These are phyloP conservation scores for Scedosporium apiospermum DNA, from an alignment of 2,329 filamentous ascomycete species.

Conservation along the genomic window DNA sequence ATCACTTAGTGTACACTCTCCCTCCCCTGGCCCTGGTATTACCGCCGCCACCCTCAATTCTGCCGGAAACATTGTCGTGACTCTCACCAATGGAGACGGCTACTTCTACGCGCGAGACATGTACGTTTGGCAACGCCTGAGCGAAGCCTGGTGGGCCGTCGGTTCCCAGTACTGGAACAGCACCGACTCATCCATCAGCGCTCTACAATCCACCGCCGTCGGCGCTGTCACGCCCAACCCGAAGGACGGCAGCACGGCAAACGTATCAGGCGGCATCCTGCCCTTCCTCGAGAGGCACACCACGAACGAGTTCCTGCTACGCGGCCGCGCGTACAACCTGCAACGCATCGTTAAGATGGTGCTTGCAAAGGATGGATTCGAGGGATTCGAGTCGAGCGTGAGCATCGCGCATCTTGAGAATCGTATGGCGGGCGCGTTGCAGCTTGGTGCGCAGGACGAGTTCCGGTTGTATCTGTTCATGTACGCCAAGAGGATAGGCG, in stretches of 20 bases:
- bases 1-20: constrained; percentile 63
- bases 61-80: constrained; percentile 77
- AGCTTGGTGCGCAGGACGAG: constrained; percentile 79
- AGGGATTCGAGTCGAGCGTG: constrained; percentile 81
- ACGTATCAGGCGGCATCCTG: constrained; percentile 82
- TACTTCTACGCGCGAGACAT: constrained; percentile 80
- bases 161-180: constrained; percentile 99
- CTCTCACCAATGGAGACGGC: constrained; percentile 87
- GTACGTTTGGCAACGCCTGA: constrained; percentile 91
- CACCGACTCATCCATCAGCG: constrained; percentile 79
- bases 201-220: constrained; percentile 63
- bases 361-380: constrained; percentile 80
- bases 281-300: constrained; percentile 90
- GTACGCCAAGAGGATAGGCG: constrained; percentile 92
- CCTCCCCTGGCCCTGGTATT: constrained; percentile 71
- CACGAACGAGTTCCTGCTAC: constrained; percentile 82
- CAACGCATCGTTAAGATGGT: constrained; percentile 86
- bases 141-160: constrained; percentile 96
- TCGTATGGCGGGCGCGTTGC: constrained; percentile 78
- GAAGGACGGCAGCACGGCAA: constrained; percentile 39
- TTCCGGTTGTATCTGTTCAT: constrained; percentile 94
- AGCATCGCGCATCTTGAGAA: constrained; percentile 95
- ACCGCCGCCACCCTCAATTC: constrained; percentile 89
- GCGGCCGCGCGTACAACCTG: constrained; percentile 83
- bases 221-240: constrained; percentile 33